A percentile compares a stretch with the other conserved stretches of the same genome.
Conservation (phyloP, 1,139 yeast species). For the Arxiozyma telluris region DNA sequence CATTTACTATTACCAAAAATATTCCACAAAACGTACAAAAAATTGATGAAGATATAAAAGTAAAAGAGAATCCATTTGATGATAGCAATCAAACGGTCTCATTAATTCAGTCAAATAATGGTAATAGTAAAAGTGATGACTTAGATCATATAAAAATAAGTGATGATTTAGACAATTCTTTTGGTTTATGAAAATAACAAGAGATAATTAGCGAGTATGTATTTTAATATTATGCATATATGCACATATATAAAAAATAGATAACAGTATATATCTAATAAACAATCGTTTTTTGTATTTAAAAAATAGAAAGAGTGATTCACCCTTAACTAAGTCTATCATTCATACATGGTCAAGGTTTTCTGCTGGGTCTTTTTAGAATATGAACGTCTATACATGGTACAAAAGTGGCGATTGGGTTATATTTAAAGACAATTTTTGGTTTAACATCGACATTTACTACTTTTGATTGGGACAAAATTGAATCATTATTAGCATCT, state of each 20-base stretch:
- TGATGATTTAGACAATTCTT: not conserved
- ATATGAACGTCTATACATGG: slow-evolving; percentile 26
- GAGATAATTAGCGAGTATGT: not conserved
- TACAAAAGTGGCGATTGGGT: slow-evolving; percentile 19
- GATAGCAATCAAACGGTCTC: not conserved
- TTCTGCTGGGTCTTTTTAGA: slow-evolving; percentile 26
- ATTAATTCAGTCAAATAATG: not conserved
- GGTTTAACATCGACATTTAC: slow-evolving; percentile 18
- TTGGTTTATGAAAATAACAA: not conserved
- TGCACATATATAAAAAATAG: not conserved
- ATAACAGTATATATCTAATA: not conserved
- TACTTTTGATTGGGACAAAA: not conserved
- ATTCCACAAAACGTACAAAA: not conserved
- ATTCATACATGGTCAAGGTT: not conserved
- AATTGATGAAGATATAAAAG: not conserved
- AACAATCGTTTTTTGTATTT: too few relatives aligned
- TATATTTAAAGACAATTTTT: slow-evolving; percentile 16
- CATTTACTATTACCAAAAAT: not conserved
- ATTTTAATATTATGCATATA: not conserved
- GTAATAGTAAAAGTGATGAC: not conserved
- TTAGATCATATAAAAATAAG: not conserved
- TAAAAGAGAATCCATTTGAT: not conserved
- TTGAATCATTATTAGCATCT: not conserved
- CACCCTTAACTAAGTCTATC: not conserved
- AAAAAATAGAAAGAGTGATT: not conserved